phyloP scores from a whole-genome alignment of 2,329 filamentous ascomycete species.

The Aspergillus terreus region DNA sequence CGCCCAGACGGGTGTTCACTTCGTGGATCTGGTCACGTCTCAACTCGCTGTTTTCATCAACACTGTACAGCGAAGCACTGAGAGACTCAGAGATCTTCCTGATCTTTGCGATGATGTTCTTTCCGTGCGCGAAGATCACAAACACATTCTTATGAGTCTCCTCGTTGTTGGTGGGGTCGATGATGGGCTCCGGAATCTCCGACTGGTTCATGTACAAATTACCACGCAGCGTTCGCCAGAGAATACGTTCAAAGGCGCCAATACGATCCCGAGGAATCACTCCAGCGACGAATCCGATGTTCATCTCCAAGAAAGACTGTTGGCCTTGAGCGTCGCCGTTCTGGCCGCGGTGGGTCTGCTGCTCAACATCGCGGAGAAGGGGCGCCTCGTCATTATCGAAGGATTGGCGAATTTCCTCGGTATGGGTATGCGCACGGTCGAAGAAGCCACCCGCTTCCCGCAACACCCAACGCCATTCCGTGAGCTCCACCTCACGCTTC shows the following conservation, averaged over 20 bases:
- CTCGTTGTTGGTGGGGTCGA: conserved; percentile 91
- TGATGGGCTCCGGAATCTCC: conserved; percentile 88
- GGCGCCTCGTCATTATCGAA: conserved; percentile 86
- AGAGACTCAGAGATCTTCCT: conserved; percentile 98
- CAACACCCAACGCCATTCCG: conserved; percentile 97
- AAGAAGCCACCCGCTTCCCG: conserved; percentile 97
- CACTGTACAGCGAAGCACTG: conserved; percentile 90
- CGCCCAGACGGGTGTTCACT: conserved; percentile 87
- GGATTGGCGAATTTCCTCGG: conserved; percentile 91
- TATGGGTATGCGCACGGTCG: conserved; percentile 90
- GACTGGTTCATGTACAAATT: conserved; percentile 99
- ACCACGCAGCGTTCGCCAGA: conserved; percentile 94
- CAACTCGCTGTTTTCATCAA: conserved; percentile 95
- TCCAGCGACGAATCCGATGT: conserved; percentile 96
- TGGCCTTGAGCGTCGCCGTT: conserved; percentile 66
- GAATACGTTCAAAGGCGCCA: conserved; percentile 90
- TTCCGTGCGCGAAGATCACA: conserved; percentile 97
- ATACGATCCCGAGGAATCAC: conserved; percentile 92
- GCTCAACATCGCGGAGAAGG: conserved; percentile 86
- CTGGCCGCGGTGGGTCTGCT: conserved; percentile 59
- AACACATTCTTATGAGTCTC: conserved; percentile 96
- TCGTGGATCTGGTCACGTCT: conserved; percentile 95
- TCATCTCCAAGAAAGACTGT: conserved; percentile 92
- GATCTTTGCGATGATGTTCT: conserved; percentile 98
- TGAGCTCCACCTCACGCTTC: conserved; percentile 94